Conservation (phyloP, 2,329 filamentous ascomycete species). For the Botrytis paeoniae region DNA sequence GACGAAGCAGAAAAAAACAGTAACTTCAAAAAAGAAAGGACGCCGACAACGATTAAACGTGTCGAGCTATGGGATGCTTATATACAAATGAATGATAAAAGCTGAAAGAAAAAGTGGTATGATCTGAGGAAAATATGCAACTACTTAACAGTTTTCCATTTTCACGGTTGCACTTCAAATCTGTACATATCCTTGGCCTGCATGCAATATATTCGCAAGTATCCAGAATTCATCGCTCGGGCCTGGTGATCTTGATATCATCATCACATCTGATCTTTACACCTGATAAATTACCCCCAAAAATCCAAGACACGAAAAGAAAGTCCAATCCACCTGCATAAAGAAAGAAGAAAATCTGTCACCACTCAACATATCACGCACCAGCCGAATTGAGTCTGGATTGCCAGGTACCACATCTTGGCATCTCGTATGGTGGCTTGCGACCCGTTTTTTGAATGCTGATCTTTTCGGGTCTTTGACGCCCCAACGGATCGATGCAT, state of each 20-base stretch:
- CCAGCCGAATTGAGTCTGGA: not conserved
- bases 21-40: not conserved
- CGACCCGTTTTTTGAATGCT: not conserved
- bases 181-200: not conserved
- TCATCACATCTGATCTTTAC: not conserved
- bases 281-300: not conserved
- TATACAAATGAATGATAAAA: not conserved
- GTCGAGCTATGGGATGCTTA: not conserved
- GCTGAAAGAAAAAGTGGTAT: not conserved
- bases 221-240: not conserved
- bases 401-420: not conserved
- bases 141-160: conserved; percentile 1
- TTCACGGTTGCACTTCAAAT: not conserved
- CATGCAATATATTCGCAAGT: not conserved
- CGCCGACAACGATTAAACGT: conserved; percentile 15
- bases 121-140: not conserved
- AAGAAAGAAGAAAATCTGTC: not conserved
- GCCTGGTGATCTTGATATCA: not conserved
- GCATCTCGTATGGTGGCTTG: not conserved
- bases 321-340: not conserved
- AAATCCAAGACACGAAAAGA: not conserved
- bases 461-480: not conserved
- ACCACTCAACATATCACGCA: not conserved
- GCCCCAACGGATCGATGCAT: not conserved
- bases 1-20: not conserved